These are phyloP conservation scores for Globisporangium radiosum DNA, from an alignment of 352 stramenopile species.

Conservation along the genomic window DNA sequence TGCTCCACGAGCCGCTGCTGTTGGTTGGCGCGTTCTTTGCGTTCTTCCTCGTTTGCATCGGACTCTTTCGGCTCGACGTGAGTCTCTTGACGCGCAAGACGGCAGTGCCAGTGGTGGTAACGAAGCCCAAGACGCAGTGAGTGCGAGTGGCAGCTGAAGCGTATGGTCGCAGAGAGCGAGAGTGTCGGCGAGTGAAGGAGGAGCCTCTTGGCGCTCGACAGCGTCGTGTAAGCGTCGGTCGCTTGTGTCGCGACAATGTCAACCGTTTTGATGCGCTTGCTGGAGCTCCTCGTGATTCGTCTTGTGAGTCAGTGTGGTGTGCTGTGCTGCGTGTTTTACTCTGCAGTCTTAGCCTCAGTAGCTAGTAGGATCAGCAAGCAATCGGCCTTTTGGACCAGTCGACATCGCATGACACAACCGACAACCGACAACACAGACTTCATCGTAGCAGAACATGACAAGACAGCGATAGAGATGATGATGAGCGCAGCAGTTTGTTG, in stretches of 20 bases:
- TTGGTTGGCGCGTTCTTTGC: slow-evolving; percentile 78
- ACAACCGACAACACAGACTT: not conserved
- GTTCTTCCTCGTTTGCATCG: slow-evolving; percentile 83
- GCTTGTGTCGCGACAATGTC: too few relatives aligned
- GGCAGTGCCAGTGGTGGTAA: slow-evolving; percentile 17
- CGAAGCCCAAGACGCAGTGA: slow-evolving; percentile 72
- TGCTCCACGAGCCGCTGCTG: slow-evolving; percentile 84
- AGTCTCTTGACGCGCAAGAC: slow-evolving; percentile 36
- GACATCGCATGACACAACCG: not conserved
- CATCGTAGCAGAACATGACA: not conserved
- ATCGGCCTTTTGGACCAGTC: too few relatives aligned
- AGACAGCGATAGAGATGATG: slow-evolving; percentile 1
- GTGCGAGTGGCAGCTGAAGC: too few relatives aligned
- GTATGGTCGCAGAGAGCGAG: too few relatives aligned
- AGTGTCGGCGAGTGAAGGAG: not conserved
- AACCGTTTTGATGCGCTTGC: too few relatives aligned
- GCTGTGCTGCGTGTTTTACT: too few relatives aligned
- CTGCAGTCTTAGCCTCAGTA: too few relatives aligned
- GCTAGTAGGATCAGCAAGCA: too few relatives aligned
- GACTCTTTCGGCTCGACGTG: slow-evolving; percentile 79
- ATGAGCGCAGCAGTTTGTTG: slow-evolving; percentile 12
- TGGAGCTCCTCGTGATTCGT: too few relatives aligned
- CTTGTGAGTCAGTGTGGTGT: too few relatives aligned
- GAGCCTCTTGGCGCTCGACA: too few relatives aligned
- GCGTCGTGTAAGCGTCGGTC: too few relatives aligned